Evolutionary conservation across 225 moss, liverwort and hornwort species (phyloP), one percentile per base, ranked within the genome.

Genomic region (Anthoceros angustus): DNA sequence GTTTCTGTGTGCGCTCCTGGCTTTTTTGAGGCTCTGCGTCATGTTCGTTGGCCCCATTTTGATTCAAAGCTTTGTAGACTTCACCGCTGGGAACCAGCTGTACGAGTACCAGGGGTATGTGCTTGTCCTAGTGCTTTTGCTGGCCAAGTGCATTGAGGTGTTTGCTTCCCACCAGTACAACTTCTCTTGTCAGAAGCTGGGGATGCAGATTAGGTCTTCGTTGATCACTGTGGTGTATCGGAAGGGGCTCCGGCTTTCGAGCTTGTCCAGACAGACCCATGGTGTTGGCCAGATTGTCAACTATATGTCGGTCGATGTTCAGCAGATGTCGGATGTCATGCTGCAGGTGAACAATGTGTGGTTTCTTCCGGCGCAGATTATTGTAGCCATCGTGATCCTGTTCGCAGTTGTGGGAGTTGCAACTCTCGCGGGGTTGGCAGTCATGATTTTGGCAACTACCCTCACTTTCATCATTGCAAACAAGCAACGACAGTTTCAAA

Each of bases 251-350:
- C 77, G 82, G 15, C 69, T 85, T 0, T 82, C 85, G 45, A 82
- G 76, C 42, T 79, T 79, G n/a, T 77, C 82, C 62, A 63, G 85
- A 25, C 85, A 85, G 61, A 75, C 72, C 16, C 79, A 85, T 62
- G 80, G 85, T 12, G 66, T 85, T 68, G 85, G 82, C 24, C 75
- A 78, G 65, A 82, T 85, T 74, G 82, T 85, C 63, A 77, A 78
- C 64, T 79, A 82, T 72, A 85, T 85, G 85, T 79, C 82, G 9
- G 82, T 80, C 23, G 85, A 85, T 55, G 79, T 79, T 25, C 82
- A 77, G 69, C 79, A 82, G 72, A 73, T 85, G 14, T 70, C 75
- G 20, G 72, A 82, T 66, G 79, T 79, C 9, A 40, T 85, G 45
- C 16, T 72, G 66, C 72, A 72, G 66, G 66, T 62, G 60, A 82